Evolutionary conservation across 176 grass and related monocot genomes (phyloP).

Genomic region (maize (Zea mays)): Zm-B73-REFERENCE-NAM-5.0 NC_050100.1:128519001-128519500

Average conservation of each 20-base stretch:
- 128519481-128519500: neutral
- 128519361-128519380: neutral
- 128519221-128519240: neutral
- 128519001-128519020: slow-evolving; percentile 93
- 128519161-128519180: neutral
- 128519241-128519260: neutral
- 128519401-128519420: neutral
- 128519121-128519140: too few relatives aligned
- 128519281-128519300: neutral
- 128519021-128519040: slow-evolving; percentile 94
- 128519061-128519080: slow-evolving; percentile 58
- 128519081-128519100: neutral
- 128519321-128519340: neutral
- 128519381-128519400: neutral
- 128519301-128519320: neutral
- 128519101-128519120: neutral
- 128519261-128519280: neutral
- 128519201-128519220: neutral
- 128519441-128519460: neutral
- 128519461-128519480: neutral
- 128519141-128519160: neutral
- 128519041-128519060: slow-evolving; percentile 97
- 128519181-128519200: neutral
- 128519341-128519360: neutral
- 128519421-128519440: neutral